These are phyloP conservation scores for Xylaria sp. DNA, from an alignment of 2,329 filamentous ascomycete species.

Conservation along the genomic window DNA sequence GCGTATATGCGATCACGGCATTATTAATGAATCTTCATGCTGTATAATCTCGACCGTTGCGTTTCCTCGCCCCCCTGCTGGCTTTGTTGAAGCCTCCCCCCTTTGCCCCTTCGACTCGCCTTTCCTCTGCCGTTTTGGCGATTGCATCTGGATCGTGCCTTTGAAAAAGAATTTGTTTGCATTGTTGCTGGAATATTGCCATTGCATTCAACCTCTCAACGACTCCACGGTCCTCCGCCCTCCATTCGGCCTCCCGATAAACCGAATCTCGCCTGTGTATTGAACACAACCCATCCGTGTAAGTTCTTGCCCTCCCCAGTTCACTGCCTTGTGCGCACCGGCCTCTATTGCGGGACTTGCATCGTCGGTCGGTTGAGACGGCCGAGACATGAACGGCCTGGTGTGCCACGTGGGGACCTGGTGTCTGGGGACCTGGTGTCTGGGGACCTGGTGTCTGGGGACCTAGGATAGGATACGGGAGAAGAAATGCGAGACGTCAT, in stretches of 20 bases:
- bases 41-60: conserved; percentile 10
- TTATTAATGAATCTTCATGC: conserved; percentile 13
- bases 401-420: conserved; percentile 39
- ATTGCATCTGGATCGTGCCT: conserved; percentile 14
- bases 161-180: conserved; percentile 40
- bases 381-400: conserved; percentile 29
- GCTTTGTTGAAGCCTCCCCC: neutral
- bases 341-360: conserved; percentile 16
- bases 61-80: conserved; percentile 3
- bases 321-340: neutral
- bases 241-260: conserved; percentile 4
- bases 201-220: conserved; percentile 40
- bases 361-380: conserved; percentile 23
- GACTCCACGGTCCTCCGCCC: neutral
- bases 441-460: conserved; percentile 33
- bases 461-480: conserved; percentile 25
- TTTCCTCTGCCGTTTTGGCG: neutral
- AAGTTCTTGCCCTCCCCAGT: conserved; percentile 14
- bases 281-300: conserved; percentile 9
- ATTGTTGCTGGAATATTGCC: conserved; percentile 57
- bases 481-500: conserved; percentile 41
- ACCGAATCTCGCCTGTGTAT: neutral
- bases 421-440: conserved; percentile 23
- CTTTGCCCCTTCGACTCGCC: conserved; percentile 1
- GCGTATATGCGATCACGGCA: conserved; percentile 13